Conservation (phyloP, 257 asterid species). For the Forsythia viridissima region DNA sequence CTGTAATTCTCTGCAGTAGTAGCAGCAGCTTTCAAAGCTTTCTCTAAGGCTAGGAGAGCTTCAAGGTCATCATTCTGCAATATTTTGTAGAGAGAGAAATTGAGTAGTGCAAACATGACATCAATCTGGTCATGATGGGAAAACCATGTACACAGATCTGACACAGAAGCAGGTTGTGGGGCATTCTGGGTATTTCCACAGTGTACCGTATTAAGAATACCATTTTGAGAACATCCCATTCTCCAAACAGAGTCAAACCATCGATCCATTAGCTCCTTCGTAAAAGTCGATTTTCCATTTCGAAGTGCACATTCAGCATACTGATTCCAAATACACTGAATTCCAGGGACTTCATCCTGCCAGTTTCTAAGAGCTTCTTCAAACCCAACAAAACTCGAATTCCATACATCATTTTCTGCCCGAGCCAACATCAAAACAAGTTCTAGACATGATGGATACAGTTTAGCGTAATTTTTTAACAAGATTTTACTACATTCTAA, state of each 20-base stretch:
- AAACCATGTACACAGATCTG: conserved; percentile 32
- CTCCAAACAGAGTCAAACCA: conserved; percentile 37
- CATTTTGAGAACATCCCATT: conserved; percentile 12
- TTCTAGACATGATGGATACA: conserved; percentile 51
- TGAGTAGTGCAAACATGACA: conserved; percentile 42
- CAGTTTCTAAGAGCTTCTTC: conserved; percentile 46
- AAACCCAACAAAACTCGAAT: conserved; percentile 38
- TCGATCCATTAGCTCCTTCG: conserved; percentile 39
- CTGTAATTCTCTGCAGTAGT: conserved; percentile 31
- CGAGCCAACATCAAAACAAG: conserved; percentile 49
- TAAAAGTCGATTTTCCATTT: conserved; percentile 31
- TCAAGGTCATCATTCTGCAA: conserved; percentile 33
- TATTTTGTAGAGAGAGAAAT: conserved; percentile 39
- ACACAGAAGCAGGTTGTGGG: conserved; percentile 21
- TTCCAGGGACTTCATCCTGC: conserved; percentile 44
- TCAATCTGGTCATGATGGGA: conserved; percentile 29
- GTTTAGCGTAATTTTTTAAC: conserved; percentile 36
- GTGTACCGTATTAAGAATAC: conserved; percentile 2
- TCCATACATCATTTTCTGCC: conserved; percentile 28
- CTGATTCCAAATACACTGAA: conserved; percentile 54
- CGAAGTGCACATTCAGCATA: conserved; percentile 40
- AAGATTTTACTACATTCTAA: conserved; percentile 39
- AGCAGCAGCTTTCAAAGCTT: conserved; percentile 44
- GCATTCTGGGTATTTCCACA: conserved; percentile 14
- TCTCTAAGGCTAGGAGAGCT: conserved; percentile 36